Evolutionary conservation across 345 rosid genomes (phyloP).

Genomic region (Barbarea vulgaris): DNA sequence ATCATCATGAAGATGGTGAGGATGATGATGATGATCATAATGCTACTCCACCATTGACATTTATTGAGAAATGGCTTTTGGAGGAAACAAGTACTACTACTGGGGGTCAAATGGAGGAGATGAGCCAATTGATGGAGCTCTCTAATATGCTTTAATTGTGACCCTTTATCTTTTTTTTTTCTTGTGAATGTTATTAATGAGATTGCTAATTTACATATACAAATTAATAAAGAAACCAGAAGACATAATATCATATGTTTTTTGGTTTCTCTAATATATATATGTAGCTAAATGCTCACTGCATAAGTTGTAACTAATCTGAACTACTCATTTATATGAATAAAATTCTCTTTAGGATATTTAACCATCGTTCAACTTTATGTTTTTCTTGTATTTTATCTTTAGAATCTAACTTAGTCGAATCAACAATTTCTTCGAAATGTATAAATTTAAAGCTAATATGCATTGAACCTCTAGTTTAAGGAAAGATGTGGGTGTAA

Average conservation of each 20-base stretch:
- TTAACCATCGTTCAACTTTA: not conserved
- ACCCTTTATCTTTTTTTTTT: not conserved
- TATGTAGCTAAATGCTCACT: slow-evolving; percentile 29
- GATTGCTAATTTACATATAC: slow-evolving; percentile 32
- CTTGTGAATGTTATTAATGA: slow-evolving; percentile 28
- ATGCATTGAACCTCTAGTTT: not conserved
- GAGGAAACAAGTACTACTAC: slow-evolving; percentile 61
- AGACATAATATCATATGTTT: slow-evolving; percentile 18
- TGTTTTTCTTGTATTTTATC: not conserved
- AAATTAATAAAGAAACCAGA: slow-evolving; percentile 31
- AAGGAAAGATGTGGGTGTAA: not conserved
- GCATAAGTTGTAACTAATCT: slow-evolving; percentile 41
- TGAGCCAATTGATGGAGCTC: slow-evolving; percentile 63
- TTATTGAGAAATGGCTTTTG: slow-evolving; percentile 96
- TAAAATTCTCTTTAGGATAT: slow-evolving; percentile 1
- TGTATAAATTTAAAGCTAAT: not conserved
- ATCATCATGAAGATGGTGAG: slow-evolving; percentile 32
- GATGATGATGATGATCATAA: slow-evolving; percentile 35
- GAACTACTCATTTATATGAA: slow-evolving; percentile 16
- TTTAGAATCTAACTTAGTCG: not conserved
- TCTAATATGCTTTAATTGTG: slow-evolving; percentile 40
- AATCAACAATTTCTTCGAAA: not conserved
- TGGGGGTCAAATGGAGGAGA: slow-evolving; percentile 58
- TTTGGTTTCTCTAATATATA: slow-evolving; percentile 30
- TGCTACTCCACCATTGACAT: slow-evolving; percentile 63